These are phyloP conservation scores for Trichopus zeylanicus DNA, from an alignment of 116 monocot genomes.

Conservation along the genomic window DNA sequence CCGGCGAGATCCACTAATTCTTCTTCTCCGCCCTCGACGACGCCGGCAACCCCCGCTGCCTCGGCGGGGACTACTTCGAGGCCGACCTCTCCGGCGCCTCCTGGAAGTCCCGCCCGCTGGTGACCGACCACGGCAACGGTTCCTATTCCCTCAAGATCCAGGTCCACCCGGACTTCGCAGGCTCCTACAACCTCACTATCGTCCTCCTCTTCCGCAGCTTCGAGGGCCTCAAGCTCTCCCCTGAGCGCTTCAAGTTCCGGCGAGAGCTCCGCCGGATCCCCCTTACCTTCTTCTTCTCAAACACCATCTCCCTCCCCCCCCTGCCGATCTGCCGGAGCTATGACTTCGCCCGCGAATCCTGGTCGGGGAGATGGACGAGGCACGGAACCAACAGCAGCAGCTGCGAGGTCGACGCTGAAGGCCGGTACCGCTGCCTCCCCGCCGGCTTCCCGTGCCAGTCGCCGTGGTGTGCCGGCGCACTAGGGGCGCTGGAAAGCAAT, in stretches of 20 bases:
- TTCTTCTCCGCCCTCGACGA: constrained; percentile 44
- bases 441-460: constrained; percentile 26
- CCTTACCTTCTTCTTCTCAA: constrained; percentile 21
- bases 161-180: constrained; percentile 59
- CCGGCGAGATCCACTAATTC: constrained; percentile 48
- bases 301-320: constrained; percentile 7
- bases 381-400: constrained; percentile 34
- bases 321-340: constrained; percentile 23
- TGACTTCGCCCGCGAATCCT: constrained; percentile 24
- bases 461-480: constrained; percentile 73
- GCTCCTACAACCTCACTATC: constrained; percentile 52
- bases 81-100: constrained; percentile 52
- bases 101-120: constrained; percentile 91
- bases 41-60: constrained; percentile 29
- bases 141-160: constrained; percentile 70
- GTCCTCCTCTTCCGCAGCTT: constrained; percentile 77
- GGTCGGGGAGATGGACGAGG: constrained; percentile 91
- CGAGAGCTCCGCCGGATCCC: constrained; percentile 40
- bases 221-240: constrained; percentile 62
- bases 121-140: constrained; percentile 73
- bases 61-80: constrained; percentile 96
- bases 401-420: constrained; percentile 36
- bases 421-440: constrained; percentile 71
- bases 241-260: constrained; percentile 41
- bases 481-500: constrained; percentile 78